A percentile compares a stretch with the other conserved stretches of the same genome.
Evolutionary conservation across 768 basidiomycete genomes (phyloP).

Genomic region (Panaeolus papilionaceus): DNA sequence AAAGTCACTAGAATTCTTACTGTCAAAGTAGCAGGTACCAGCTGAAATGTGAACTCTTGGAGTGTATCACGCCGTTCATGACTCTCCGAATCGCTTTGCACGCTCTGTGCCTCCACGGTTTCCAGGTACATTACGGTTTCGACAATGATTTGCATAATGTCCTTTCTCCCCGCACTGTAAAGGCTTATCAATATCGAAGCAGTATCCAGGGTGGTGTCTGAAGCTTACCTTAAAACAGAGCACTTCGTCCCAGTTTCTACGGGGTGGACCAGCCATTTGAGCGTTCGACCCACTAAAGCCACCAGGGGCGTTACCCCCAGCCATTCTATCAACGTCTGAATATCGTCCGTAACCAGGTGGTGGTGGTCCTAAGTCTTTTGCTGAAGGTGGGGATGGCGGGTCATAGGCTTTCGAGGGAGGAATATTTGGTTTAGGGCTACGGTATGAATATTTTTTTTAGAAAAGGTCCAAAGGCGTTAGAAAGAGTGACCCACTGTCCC

Average conservation of each 20-base stretch:
- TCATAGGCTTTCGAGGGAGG: constrained; percentile 80
- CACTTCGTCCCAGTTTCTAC: constrained; percentile 84
- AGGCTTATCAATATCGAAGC: constrained; percentile 18
- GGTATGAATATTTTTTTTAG: constrained; percentile 10
- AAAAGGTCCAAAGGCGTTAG: constrained; percentile 20
- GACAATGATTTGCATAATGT: constrained; percentile 95
- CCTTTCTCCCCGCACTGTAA: constrained; percentile 88
- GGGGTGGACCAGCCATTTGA: constrained; percentile 41
- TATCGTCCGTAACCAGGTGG: constrained; percentile 91
- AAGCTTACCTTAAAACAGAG: constrained; percentile 81
- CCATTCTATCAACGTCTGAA: constrained; percentile 71
- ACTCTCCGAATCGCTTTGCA: constrained; percentile 47
- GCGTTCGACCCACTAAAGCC: constrained; percentile 32
- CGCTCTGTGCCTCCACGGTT: constrained; percentile 85
- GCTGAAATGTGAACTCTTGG: no score
- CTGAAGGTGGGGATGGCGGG: constrained; percentile 75
- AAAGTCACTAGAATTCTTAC: no score
- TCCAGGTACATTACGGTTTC: constrained; percentile 89
- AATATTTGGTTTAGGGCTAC: constrained; percentile 78
- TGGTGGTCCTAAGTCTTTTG: constrained; percentile 86
- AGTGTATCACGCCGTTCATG: constrained; percentile 11
- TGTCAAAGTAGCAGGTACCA: no score
- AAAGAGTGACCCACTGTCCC: constrained; percentile 75
- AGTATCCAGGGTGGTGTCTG: constrained; percentile 13
- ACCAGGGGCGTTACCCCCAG: constrained; percentile 41